Evolutionary conservation across 2,329 filamentous ascomycete species (phyloP), one percentile per base, ranked within the genome.

Genomic region (Teratosphaeria gauchensis): DNA sequence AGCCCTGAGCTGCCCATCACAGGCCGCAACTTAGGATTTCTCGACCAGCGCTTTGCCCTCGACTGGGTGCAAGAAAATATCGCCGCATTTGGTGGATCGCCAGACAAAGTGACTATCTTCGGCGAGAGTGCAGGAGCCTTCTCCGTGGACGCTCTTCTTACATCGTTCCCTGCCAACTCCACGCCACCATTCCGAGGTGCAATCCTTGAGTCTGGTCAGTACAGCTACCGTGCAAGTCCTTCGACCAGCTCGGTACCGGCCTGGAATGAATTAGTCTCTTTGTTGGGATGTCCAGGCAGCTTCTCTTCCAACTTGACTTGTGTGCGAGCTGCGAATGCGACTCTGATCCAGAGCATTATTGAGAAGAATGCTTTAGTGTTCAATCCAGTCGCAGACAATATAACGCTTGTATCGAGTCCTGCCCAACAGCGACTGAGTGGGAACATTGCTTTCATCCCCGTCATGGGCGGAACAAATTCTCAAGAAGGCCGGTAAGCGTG

Each of bases 31-130:
- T 62, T 72, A 1, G 73, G 73, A 16, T 73, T 74, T 54, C 59
- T 73, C 2, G 73, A 75, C 56, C 73, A 75, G 58, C 62, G 72
- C 8, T 60, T 69, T 16, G 73, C 65, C 32, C 63, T 75, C 8
- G 64, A 74, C 11, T 75, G 73, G 73, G 70, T 73, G 14, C 71
- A 73, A 56, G 61, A 65, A 4, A 73, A 74, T 60, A 74, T 74
- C 38, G 59, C 58, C 28, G 64, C 64, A 1, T 74, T 75, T 51
- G 73, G 73, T 42, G 73, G 73, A n/a, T 71, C 71, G 24, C 69
- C 72, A 1, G 57, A 62, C n/a, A 71, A 71, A 52, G 72, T 74
- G 32, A 73, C 70, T 4, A 66, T 72, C n/a, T 72, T 71, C 48
- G 72, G 72, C 35, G 69, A 73, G 58, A 65, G 62, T 8, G 71